phyloP scores from a whole-genome alignment of 768 basidiomycete species.

The Collybia nuda region DNA sequence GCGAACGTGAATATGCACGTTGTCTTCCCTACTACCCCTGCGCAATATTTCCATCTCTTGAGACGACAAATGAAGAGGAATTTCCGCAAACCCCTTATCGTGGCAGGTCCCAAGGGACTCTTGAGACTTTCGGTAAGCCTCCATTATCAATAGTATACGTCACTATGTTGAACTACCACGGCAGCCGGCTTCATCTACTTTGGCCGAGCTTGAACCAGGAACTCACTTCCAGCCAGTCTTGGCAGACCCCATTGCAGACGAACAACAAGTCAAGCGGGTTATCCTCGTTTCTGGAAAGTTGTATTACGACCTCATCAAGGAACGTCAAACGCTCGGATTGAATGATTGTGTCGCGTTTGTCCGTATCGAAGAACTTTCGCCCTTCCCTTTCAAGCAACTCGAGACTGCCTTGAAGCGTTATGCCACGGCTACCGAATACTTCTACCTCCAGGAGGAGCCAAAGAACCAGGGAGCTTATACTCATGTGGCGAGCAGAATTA shows the following conservation, averaged over 20 bases:
- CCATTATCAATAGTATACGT: not conserved
- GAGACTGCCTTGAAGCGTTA: conserved; percentile 47
- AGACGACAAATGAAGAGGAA: conserved; percentile 83
- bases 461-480: conserved; percentile 82
- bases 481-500: conserved; percentile 62
- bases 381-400: conserved; percentile 76
- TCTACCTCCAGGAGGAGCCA: conserved; percentile 88
- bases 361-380: conserved; percentile 83
- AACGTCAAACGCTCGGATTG: conserved; percentile 52
- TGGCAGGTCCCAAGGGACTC: conserved; percentile 84
- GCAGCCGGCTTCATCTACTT: conserved; percentile 71
- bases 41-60: conserved; percentile 93
- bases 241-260: conserved; percentile 42
- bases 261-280: conserved; percentile 54
- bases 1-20: conserved; percentile 82
- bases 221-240: conserved; percentile 71
- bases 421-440: conserved; percentile 33
- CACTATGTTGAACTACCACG: not conserved
- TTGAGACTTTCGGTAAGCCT: conserved; percentile 68
- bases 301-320: conserved; percentile 83
- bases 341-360: conserved; percentile 61
- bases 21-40: conserved; percentile 83
- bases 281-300: conserved; percentile 80
- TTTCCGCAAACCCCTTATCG: conserved; percentile 82
- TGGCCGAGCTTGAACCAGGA: conserved; percentile 59